Conservation (phyloP, 2,329 filamentous ascomycete species). For the Calonectria montana region DNA sequence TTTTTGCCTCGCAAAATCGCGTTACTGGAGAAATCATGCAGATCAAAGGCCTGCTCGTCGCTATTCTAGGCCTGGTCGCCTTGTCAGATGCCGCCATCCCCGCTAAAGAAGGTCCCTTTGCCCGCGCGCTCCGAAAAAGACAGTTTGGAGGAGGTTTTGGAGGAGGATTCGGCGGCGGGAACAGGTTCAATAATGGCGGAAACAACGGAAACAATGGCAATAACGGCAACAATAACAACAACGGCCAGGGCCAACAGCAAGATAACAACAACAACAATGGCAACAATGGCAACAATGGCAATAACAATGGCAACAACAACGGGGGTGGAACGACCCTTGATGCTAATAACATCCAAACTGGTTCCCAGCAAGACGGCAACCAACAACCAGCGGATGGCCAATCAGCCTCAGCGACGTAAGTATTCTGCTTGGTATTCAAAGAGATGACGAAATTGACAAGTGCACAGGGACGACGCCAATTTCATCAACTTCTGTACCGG, state of each 20-base stretch:
- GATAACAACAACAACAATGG: conserved; percentile 38
- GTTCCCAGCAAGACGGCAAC: conserved; percentile 61
- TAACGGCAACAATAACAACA: conserved; percentile 34
- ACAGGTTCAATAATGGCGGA: conserved; percentile 39
- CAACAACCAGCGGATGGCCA: conserved; percentile 58
- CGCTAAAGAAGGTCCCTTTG: conserved; percentile 50
- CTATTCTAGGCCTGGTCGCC: conserved; percentile 60
- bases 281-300: conserved; percentile 35
- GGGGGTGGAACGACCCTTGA: conserved; percentile 51
- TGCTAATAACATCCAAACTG: conserved; percentile 60
- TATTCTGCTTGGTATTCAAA: neutral
- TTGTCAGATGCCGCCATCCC: conserved; percentile 59
- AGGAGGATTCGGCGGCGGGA: conserved; percentile 27
- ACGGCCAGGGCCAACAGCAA: neutral
- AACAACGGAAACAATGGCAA: conserved; percentile 42
- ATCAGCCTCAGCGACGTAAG: conserved; percentile 64
- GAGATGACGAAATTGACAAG: conserved; percentile 19
- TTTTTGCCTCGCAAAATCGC: conserved; percentile 18
- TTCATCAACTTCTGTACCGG: conserved; percentile 73
- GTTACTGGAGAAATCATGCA: conserved; percentile 58
- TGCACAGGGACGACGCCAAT: conserved; percentile 66
- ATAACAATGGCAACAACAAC: conserved; percentile 39
- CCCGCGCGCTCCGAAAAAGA: conserved; percentile 53
- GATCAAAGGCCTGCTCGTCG: conserved; percentile 60
- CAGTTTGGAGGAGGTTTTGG: conserved; percentile 47